Evolutionary conservation across 805 yeast species (phyloP), one percentile per base, ranked within the genome.

Genomic region (Candida vartiovaarae): DNA sequence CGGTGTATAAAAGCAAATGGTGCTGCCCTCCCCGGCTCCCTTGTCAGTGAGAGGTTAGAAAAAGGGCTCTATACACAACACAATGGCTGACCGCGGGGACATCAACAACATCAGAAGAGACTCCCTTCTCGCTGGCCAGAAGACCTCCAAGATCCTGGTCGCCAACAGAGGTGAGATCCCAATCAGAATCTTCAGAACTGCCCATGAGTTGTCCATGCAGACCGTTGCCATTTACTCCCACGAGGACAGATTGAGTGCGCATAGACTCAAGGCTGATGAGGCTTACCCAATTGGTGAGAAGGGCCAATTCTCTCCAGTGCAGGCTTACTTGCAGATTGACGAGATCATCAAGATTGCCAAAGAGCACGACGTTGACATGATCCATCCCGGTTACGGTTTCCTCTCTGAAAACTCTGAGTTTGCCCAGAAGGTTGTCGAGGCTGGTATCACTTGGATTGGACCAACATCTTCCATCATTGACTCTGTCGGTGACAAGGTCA

Each of bases 191-290:
- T 91, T 91, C 69, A 79, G 99, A 69, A 83, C 97, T 32, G 99
- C 99, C 48, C 99, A 93, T 68, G 99, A 91, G 67, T 74, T 91
- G 60, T 84, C 95, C 24, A 87, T 93, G 95, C 89, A 86, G 60
- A 90, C 99, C 0, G 96, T 93, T 35, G 99, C 98, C 38, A 84
- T 91, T 61, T 91, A 89, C 66, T 89, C 97, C 32, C 95, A 91
- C 63, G 97, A 93, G 68, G 99, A 91, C 65, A 74, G 95, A 50
- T 73, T 91, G 57, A 84, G 95, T 9, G 87, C 89, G 90, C 98
- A 93, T 70, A 75, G 97, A 59, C 72, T 91, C 62, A 93, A 88
- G 68, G 93, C 96, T 10, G 96, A 88, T 62, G 96, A 88, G 68
- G 85, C 95, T 32, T 91, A 90, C 59, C 93, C 81, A 47, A 85